phyloP scores from a whole-genome alignment of 129 eudicot species.

The Artemisia tridentata region DNA sequence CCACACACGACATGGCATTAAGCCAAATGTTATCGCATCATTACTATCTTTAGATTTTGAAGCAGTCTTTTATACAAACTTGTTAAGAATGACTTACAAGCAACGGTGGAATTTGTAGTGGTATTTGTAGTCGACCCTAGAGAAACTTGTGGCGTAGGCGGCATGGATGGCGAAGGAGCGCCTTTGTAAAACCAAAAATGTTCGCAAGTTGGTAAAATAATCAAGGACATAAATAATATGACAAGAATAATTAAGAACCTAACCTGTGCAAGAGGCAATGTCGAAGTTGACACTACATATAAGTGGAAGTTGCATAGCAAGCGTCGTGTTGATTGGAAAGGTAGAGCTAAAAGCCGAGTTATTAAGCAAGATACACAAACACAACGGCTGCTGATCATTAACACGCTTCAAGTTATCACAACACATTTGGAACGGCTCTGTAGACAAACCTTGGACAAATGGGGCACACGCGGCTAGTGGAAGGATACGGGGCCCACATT shows the following conservation, averaged over 20 bases:
- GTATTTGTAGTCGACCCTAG: conserved; percentile 33
- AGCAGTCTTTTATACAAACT: neutral
- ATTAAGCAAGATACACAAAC: conserved; percentile 33
- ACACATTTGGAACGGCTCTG: conserved; percentile 25
- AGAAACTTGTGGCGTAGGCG: conserved; percentile 37
- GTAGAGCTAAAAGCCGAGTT: conserved; percentile 30
- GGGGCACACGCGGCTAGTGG: conserved; percentile 39
- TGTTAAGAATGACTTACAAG: conserved; percentile 27
- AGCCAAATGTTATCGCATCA: neutral
- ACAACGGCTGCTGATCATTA: conserved; percentile 28
- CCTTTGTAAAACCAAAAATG: conserved; percentile 19
- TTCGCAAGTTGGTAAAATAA: neutral
- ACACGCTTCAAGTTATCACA: conserved; percentile 30
- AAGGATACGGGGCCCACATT: conserved; percentile 35
- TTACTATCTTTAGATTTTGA: neutral
- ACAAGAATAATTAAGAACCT: neutral
- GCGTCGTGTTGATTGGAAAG: conserved; percentile 34
- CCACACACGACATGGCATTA: neutral
- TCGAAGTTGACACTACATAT: conserved; percentile 34
- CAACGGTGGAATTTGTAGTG: conserved; percentile 25
- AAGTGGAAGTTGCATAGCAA: conserved; percentile 33
- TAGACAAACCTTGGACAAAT: conserved; percentile 30
- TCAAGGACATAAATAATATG: neutral
- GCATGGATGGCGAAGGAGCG: conserved; percentile 19
- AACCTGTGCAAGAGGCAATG: conserved; percentile 33